These are phyloP conservation scores for Knufia petricola DNA, from an alignment of 2,329 filamentous ascomycete species.

Conservation along the genomic window DNA sequence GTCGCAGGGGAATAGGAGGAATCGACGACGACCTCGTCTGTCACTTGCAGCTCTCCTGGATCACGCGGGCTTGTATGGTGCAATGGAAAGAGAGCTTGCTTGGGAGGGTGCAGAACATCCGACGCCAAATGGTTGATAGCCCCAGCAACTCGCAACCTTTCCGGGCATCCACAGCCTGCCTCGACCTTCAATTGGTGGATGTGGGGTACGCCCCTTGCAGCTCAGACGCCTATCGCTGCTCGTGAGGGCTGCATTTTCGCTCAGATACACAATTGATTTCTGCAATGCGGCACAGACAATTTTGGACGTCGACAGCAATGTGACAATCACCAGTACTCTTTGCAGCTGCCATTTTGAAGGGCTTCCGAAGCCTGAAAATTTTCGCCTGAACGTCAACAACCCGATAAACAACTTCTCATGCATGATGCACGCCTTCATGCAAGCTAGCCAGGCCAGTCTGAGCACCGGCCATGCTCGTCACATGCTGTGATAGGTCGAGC, in stretches of 20 bases:
- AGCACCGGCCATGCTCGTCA: background rate
- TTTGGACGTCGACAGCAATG: constrained; percentile 4
- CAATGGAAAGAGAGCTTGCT: constrained; percentile 6
- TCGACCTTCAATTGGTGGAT: background rate
- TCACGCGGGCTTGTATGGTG: constrained; percentile 10
- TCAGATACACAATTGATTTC: constrained; percentile 1
- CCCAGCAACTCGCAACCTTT: constrained; percentile 1
- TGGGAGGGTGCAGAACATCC: constrained; percentile 6
- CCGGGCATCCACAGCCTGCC: background rate
- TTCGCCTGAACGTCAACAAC: background rate
- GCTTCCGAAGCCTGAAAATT: constrained; percentile 8
- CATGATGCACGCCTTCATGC: constrained; percentile 10
- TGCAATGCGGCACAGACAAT: constrained; percentile 5
- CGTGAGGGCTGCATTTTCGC: background rate
- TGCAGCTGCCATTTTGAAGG: constrained; percentile 2
- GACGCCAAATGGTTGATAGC: background rate
- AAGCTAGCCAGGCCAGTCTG: constrained; percentile 6
- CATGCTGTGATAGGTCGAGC: constrained; percentile 1
- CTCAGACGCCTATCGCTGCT: background rate
- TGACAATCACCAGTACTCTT: background rate
- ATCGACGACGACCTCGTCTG: constrained; percentile 10
- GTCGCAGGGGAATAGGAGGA: constrained; percentile 7
- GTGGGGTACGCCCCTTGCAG: constrained; percentile 2
- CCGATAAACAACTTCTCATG: constrained; percentile 7
- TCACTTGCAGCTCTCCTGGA: constrained; percentile 9